phyloP scores from a whole-genome alignment of 2,329 filamentous ascomycete species.

The Pestalotiopsis fici region DNA sequence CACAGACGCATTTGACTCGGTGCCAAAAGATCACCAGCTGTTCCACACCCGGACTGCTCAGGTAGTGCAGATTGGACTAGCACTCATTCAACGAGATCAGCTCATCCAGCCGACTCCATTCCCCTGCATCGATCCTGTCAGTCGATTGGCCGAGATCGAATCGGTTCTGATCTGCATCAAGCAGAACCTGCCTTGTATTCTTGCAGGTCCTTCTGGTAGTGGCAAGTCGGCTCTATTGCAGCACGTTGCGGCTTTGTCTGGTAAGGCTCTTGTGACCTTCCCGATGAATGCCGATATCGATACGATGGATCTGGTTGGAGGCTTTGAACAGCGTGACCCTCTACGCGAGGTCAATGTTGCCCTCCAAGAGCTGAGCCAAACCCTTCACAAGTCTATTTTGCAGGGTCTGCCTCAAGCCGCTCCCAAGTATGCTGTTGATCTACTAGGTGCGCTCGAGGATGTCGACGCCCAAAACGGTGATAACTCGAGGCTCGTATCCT shows the following conservation, averaged over 20 bases:
- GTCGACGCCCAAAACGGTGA: slow-evolving; percentile 37
- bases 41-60: slow-evolving; percentile 69
- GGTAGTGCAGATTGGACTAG: slow-evolving; percentile 79
- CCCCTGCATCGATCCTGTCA: slow-evolving; percentile 49
- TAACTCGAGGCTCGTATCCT: slow-evolving; percentile 37
- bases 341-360: slow-evolving; percentile 69
- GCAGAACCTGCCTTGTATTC: slow-evolving; percentile 83
- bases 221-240: slow-evolving; percentile 84
- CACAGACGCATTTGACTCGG: slow-evolving; percentile 57
- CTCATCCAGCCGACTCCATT: slow-evolving; percentile 52
- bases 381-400: slow-evolving; percentile 51
- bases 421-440: slow-evolving; percentile 46
- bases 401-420: slow-evolving; percentile 46
- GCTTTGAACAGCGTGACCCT: slow-evolving; percentile 92
- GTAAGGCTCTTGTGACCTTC: slow-evolving; percentile 77
- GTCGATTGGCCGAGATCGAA: slow-evolving; percentile 74
- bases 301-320: slow-evolving; percentile 94
- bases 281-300: slow-evolving; percentile 94
- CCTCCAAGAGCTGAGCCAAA: slow-evolving; percentile 38
- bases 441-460: slow-evolving; percentile 52
- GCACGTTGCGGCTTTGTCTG: slow-evolving; percentile 77
- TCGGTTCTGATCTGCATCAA: slow-evolving; percentile 85
- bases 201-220: slow-evolving; percentile 81
- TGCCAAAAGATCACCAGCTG: slow-evolving; percentile 61
- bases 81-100: slow-evolving; percentile 63